Base-by-base conservation (phyloP, 2,329 filamentous ascomycete genomes). In the Metarhizium robertsii region DNA sequence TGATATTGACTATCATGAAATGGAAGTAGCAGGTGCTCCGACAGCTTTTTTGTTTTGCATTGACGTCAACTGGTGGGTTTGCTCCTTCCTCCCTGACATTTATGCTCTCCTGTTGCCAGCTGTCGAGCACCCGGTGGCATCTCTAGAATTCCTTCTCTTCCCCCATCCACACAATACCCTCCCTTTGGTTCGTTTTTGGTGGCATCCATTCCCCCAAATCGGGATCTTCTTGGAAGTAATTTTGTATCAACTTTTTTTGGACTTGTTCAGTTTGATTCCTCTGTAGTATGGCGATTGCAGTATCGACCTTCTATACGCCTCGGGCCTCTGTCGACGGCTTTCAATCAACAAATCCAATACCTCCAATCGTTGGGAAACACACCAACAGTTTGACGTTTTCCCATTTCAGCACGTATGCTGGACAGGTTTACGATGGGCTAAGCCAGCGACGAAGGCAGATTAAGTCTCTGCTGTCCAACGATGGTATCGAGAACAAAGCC, bases 221-320 rank as follows among this genome's bases (percentile, higher is more conserved):
- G 56, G 32, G 34, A 67, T 72, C 71, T 76, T 59, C 59, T 61
- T 76, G 74, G 71, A 70, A 68, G 67, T 66, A 57, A 59, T 62
- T 62, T 63, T 64, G 60, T 61, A 62, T 66, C 30, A 38, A n/a
- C 36, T 57, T 64, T 70, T 68, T 65, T 70, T 69, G 62, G 60
- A 57, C 55, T 53, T 60, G 64, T 67, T 54, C 49, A 57, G 54
- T 58, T 62, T 64, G 61, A 61, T 18, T 48, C 57, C 63, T 64
- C 62, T 57, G 53, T 60, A 64, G 50, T 58, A 75, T 74, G 72
- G 67, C 70, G 53, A 62, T 66, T 55, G 61, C 64, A 56, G 62
- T 67, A 49, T 57, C 63, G 20, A 47, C 20, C 25, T 55, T 51
- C 46, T 50, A 52, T 46, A 58, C 67, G 55, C 64, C 68, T 43